Percentiles rank a stretch among this genome's conserved stretches.
Evolutionary conservation across 306 rosid species (phyloP).

Genomic region (Parietaria judaica): DNA sequence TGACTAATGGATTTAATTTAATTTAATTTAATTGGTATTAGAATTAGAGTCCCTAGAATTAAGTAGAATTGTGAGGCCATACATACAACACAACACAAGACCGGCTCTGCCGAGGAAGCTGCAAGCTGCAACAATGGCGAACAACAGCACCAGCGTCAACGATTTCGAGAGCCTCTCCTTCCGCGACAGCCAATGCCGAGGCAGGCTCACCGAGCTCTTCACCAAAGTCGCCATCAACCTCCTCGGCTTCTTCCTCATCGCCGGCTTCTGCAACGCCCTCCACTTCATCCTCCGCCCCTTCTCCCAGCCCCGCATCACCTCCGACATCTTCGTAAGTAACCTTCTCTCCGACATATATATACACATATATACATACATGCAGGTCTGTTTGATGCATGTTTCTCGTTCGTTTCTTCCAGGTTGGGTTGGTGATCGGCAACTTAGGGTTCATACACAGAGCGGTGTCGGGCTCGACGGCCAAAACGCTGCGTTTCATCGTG

Average conservation of each 20-base stretch:
- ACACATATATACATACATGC: neutral
- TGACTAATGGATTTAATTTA: too few species aligned
- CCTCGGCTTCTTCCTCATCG: slow-evolving; percentile 53
- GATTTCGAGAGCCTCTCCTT: slow-evolving; percentile 11
- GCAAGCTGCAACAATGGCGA: slow-evolving; percentile 1
- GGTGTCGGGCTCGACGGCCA: slow-evolving; percentile 23
- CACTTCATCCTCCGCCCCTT: slow-evolving; percentile 54
- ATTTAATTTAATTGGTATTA: too few species aligned
- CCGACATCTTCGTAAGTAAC: slow-evolving; percentile 54
- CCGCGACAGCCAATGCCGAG: slow-evolving; percentile 32
- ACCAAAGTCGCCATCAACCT: slow-evolving; percentile 28
- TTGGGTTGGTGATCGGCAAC: slow-evolving; percentile 68
- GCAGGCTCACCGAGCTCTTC: slow-evolving; percentile 34
- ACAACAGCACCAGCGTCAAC: neutral
- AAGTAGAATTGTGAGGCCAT: too few species aligned
- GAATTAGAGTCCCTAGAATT: too few species aligned
- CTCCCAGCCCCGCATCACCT: slow-evolving; percentile 63
- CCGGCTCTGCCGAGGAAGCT: too few species aligned
- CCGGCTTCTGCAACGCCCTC: slow-evolving; percentile 47
- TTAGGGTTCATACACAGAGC: slow-evolving; percentile 33
- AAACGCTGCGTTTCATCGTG: slow-evolving; percentile 45
- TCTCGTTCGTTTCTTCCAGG: slow-evolving; percentile 41
- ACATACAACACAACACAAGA: too few species aligned
- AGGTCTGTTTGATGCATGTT: too few species aligned
- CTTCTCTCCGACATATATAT: too few species aligned